A percentile compares a stretch with the other conserved stretches of the same genome.
Conservation (phyloP, 2,329 filamentous ascomycete species). For the Colletotrichum sp. region DNA sequence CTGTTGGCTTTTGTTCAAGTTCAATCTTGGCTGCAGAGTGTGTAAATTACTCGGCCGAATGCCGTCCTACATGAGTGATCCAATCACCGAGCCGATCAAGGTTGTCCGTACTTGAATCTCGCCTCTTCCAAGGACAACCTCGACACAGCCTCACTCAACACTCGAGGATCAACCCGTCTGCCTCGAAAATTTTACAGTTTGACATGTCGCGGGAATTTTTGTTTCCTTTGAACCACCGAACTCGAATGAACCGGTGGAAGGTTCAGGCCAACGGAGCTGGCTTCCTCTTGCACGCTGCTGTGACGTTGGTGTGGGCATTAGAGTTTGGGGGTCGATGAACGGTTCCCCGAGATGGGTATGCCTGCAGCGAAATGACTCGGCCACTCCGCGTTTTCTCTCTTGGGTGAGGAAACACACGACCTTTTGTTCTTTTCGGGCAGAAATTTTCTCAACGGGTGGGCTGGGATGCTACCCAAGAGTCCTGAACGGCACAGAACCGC, state of each 20-base stretch:
- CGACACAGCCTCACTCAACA: not conserved
- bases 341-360: not conserved
- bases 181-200: not conserved
- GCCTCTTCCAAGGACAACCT: not conserved
- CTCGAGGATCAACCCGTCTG: not conserved
- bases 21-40: not conserved
- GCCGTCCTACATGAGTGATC: not conserved
- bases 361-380: not conserved
- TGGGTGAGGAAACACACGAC: not conserved
- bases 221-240: not conserved
- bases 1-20: not conserved
- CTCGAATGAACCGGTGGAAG: not conserved
- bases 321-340: not conserved
- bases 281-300: not conserved
- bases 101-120: not conserved
- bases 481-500: not conserved
- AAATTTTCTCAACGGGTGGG: not conserved
- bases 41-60: not conserved
- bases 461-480: not conserved
- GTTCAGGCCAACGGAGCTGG: not conserved
- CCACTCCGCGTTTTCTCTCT: not conserved
- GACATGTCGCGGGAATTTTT: not conserved
- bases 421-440: not conserved
- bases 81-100: not conserved
- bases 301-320: constrained; percentile 3